phyloP scores from a whole-genome alignment of 768 basidiomycete genomes.

The Suillus weaverae region DNA sequence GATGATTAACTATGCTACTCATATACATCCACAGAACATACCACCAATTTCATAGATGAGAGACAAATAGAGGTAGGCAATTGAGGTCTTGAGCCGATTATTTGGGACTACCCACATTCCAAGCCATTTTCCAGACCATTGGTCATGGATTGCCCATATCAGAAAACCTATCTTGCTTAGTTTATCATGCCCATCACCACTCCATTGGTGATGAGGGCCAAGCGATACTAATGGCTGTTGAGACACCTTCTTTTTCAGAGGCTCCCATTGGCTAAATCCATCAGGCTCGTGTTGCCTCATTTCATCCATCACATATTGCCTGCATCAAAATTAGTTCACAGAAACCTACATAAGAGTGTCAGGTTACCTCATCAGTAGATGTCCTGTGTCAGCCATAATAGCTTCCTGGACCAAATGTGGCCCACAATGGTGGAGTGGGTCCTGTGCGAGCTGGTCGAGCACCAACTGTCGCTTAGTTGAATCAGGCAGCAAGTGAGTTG shows the following conservation, averaged over 20 bases:
- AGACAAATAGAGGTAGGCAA: constrained; percentile 31
- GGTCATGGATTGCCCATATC: constrained; percentile 18
- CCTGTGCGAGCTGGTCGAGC: constrained; percentile 22
- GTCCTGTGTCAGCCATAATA: constrained; percentile 20
- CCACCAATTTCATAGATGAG: background rate
- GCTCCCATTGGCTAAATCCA: constrained; percentile 27
- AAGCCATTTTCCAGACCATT: background rate
- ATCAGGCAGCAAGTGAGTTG: constrained; percentile 20
- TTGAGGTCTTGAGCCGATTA: constrained; percentile 22
- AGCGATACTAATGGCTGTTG: constrained; percentile 15
- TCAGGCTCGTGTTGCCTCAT: constrained; percentile 25
- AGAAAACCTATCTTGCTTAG: constrained; percentile 30
- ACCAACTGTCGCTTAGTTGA: constrained; percentile 22
- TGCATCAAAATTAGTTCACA: no score
- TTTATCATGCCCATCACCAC: constrained; percentile 38
- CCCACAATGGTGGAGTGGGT: constrained; percentile 19
- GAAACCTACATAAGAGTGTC: no score
- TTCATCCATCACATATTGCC: constrained; percentile 14
- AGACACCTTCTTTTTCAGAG: constrained; percentile 27
- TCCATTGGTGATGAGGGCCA: constrained; percentile 35
- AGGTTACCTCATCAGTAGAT: constrained; percentile 17
- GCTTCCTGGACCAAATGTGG: constrained; percentile 17
- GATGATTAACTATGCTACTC: background rate
- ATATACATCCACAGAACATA: background rate
- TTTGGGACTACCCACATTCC: background rate